phyloP scores from a whole-genome alignment of 331 rosid genomes.

The Rhamnella rubrinervis region DNA sequence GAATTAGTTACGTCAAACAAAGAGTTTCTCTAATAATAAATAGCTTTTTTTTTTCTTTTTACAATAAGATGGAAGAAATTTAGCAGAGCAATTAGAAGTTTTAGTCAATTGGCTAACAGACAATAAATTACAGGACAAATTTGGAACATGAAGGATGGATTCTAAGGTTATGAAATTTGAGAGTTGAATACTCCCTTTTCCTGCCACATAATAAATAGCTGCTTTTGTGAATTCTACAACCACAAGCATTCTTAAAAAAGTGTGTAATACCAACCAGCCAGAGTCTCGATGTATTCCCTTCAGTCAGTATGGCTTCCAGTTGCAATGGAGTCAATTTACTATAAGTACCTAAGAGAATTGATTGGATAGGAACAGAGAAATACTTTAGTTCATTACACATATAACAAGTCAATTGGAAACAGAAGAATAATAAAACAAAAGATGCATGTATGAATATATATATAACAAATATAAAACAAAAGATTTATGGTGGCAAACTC shows the following conservation, averaged over 20 bases:
- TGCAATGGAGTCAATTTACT: constrained; percentile 85
- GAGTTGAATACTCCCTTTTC: too few species aligned
- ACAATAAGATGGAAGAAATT: too few species aligned
- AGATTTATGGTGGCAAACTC: neutral
- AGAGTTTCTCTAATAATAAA: neutral
- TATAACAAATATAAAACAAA: too few species aligned
- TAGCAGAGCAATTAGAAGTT: too few species aligned
- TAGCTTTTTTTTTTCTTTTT: too few species aligned
- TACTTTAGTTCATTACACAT: constrained; percentile 4
- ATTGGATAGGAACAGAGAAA: constrained; percentile 13
- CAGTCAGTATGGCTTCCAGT: constrained; percentile 82
- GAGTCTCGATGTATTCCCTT: constrained; percentile 71
- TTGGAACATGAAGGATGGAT: too few species aligned
- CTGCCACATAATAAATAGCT: too few species aligned
- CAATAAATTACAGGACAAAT: too few species aligned
- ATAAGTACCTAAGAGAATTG: constrained; percentile 47
- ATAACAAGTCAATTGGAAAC: neutral
- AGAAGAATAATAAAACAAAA: constrained; percentile 3
- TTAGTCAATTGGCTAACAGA: too few species aligned
- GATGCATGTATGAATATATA: too few species aligned
- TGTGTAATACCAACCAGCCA: constrained; percentile 72
- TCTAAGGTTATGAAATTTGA: too few species aligned
- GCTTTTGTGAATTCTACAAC: neutral
- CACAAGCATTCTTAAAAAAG: constrained; percentile 26
- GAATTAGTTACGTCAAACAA: neutral